Evolutionary conservation across 2,329 filamentous ascomycete species (phyloP), one percentile per base, ranked within the genome.

Genomic region (Aspergillus sp.): DNA sequence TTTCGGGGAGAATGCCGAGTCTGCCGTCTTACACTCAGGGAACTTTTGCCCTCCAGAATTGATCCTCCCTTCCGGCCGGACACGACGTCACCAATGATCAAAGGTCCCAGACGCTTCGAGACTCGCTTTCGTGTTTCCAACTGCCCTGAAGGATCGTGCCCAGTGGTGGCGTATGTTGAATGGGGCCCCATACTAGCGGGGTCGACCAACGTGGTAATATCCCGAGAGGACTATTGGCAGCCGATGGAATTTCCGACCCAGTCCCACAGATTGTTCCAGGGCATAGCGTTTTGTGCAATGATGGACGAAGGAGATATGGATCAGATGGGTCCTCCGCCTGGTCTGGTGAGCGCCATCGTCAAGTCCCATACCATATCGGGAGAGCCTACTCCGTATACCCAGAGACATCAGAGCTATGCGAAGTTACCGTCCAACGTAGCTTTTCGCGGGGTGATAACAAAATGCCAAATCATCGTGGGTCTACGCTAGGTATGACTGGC

Each of bases 1-100:
- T 52, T 11, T 42, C 49, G 52, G 54, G 47, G 43, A 42, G 45
- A 57, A 53, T 29, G 20, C 54, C 54, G 52, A 51, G 14, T 4
- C 25, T 13, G 25, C 21, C 9, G n/a, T 40, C 20, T 36, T 20
- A n/a, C 13, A 46, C 29, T 11, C 13, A 6, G 13, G 34, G 16
- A 38, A 6, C 3, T 38, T n/a, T 17, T 2, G 4, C 17, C 19
- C 38, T 20, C 17, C 38, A 42, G 5, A 42, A 4, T 19, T 42
- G 16, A n/a, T 38, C 38, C 19, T 20, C 16, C 16, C 3, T 42
- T 20, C 17, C n/a, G 5, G 19, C 40, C n/a, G 25, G 25, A 29
- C 7, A 11, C 25, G 17, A 23, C 40, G 19, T 13, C 16, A 11
- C 40, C 40, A 42, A 20, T 20, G 10, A 13, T 17, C 40, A 14